Conservation (phyloP, 169 alveolate genomes). For the Theileria orientalis region DNA sequence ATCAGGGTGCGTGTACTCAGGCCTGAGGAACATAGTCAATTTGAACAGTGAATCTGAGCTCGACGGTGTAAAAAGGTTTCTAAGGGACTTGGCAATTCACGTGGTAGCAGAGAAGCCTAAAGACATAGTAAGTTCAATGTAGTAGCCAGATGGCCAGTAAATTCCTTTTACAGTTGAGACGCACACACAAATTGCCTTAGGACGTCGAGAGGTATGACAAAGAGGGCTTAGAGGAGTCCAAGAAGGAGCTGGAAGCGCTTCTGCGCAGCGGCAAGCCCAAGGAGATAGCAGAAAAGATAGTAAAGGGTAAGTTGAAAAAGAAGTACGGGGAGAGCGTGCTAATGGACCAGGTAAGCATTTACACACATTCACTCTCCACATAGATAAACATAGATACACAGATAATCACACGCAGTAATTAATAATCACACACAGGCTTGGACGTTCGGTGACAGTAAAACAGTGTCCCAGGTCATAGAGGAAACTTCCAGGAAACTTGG, state of each 20-base stretch:
- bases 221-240: slow-evolving; percentile 7
- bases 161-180: neutral
- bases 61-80: slow-evolving; percentile 11
- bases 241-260: slow-evolving; percentile 20
- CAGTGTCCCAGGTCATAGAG: slow-evolving; percentile 20
- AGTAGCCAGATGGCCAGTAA: neutral
- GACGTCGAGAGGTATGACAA: slow-evolving; percentile 26
- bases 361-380: neutral
- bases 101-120: slow-evolving; percentile 48
- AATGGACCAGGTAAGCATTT: slow-evolving; percentile 38
- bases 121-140: slow-evolving; percentile 18
- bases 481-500: slow-evolving; percentile 8
- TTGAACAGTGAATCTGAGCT: neutral
- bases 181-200: neutral
- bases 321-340: slow-evolving; percentile 51
- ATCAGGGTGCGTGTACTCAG: slow-evolving; percentile 15
- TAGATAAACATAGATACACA: neutral
- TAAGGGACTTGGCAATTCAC: slow-evolving; percentile 29
- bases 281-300: slow-evolving; percentile 44
- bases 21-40: neutral
- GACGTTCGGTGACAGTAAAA: slow-evolving; percentile 41
- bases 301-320: slow-evolving; percentile 33
- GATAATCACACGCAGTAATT: neutral
- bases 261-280: slow-evolving; percentile 29
- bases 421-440: slow-evolving; percentile 25